These are phyloP conservation scores for Entophlyctis helioformis DNA, from an alignment of 192 early-diverging fungal species.

Conservation along the genomic window DNA sequence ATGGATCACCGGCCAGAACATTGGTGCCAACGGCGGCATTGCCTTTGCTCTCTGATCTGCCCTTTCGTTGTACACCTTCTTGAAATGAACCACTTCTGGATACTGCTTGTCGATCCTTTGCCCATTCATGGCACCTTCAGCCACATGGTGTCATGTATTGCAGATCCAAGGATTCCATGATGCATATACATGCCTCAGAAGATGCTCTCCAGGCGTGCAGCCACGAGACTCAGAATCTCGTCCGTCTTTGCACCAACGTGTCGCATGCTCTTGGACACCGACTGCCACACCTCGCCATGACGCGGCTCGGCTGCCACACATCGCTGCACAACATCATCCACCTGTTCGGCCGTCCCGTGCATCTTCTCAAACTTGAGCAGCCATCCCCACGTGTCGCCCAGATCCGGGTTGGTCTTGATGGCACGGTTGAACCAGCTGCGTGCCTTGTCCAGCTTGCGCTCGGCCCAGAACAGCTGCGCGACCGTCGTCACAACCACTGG, in stretches of 20 bases:
- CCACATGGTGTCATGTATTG: too few relatives aligned
- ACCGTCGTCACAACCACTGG: constrained; percentile 66
- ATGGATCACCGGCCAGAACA: too few relatives aligned
- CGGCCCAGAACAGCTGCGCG: constrained; percentile 86
- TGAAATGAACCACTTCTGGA: too few relatives aligned
- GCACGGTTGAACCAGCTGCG: constrained; percentile 84
- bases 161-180: too few relatives aligned
- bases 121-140: too few relatives aligned
- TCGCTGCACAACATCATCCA: constrained; percentile 33
- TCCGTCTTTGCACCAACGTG: constrained; percentile 56
- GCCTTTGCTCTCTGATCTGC: too few relatives aligned
- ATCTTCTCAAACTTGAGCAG: constrained; percentile 81
- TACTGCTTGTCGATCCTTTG: too few relatives aligned
- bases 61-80: too few relatives aligned
- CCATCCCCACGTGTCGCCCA: constrained; percentile 94
- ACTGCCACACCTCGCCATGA: constrained; percentile 85
- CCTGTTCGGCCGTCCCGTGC: too few relatives aligned
- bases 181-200: too few relatives aligned
- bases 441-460: constrained; percentile 88
- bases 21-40: too few relatives aligned
- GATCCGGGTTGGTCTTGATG: constrained; percentile 66
- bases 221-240: constrained; percentile 41
- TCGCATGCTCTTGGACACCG: constrained; percentile 60
- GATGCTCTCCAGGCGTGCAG: constrained; percentile 8
- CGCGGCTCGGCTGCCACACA: constrained; percentile 67